Conservation (phyloP, 192 early-diverging fungal species). For the Rhizophagus clarus region DNA sequence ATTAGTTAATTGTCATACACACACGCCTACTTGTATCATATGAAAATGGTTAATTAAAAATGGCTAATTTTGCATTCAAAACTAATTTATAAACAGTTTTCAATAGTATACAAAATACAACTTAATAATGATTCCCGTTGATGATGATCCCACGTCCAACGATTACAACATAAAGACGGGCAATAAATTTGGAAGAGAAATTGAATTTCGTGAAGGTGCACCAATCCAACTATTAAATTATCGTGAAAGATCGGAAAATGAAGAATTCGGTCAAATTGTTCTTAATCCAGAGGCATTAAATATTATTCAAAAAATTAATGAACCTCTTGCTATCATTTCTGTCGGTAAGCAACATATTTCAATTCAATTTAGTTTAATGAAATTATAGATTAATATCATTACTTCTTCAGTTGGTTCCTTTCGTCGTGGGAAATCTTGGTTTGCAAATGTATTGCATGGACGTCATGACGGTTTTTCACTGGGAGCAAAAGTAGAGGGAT, state of each 20-base stretch:
- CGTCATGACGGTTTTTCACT: constrained; percentile 18
- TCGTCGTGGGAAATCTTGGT: constrained; percentile 25
- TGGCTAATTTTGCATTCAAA: no score
- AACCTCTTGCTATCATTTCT: constrained; percentile 17
- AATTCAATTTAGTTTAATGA: no score
- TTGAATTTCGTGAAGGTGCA: background rate
- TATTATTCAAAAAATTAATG: constrained; percentile 11
- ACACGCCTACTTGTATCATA: no score
- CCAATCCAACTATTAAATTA: constrained; percentile 8
- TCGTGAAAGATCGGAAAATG: background rate
- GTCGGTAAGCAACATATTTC: background rate
- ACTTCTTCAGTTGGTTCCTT: background rate
- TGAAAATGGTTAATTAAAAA: no score
- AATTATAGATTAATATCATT: no score
- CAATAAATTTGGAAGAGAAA: background rate
- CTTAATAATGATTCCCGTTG: no score
- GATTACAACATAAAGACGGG: background rate
- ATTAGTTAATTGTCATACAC: no score
- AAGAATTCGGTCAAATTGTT: background rate
- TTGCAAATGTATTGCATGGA: constrained; percentile 7
- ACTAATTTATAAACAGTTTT: no score
- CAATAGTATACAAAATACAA: no score
- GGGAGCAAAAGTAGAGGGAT: background rate
- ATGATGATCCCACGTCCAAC: no score
- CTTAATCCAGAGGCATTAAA: background rate